Evolutionary conservation across 192 early-diverging fungal species (phyloP), one percentile per base, ranked within the genome.

Genomic region (Coemansia umbellata): DNA sequence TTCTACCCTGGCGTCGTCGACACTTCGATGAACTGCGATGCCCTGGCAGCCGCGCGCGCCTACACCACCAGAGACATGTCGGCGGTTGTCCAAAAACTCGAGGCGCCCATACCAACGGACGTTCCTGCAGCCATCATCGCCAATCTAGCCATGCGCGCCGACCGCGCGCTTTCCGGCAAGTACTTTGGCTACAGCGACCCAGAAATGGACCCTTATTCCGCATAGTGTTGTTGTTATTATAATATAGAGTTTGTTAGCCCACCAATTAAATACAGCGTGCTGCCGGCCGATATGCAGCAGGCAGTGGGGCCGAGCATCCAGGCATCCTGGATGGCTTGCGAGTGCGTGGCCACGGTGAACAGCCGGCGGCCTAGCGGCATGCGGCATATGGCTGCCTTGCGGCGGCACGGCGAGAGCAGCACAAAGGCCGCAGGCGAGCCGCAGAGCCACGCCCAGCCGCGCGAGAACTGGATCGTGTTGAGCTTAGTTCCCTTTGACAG

Each of bases 1-100:
- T 51, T 95, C 36, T 85, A 90, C 21, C 93, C 93, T 5, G 92
- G 92, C 52, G 88, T 91, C 11, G 86, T 95, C 7, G 87, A 88
- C 48, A 95, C 91, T 3, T 84, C 78, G 17, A 93, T 95, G 91
- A 56, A 72, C 32, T 10, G 40, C 4, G 15, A 19, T 31, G 62
- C 58, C 0, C 6, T 60, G 17, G 49, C 40, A 5, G 36, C 42
- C 23, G 69, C 58, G 1, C 3, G 23, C 1, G 15, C 33, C 3
- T 65, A 47, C 26, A 36, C 8, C 8, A 32, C 3, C n/a, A 36
- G 52, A 1, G 48, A 54, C 40, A 56, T 64, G 53, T 27, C 41
- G 2, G 21, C 1, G 2, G 41, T 51, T 13, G 47, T 57, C 3
- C 47, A 37, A 24, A 64, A 60, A 54, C 53, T 72, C 11, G 13